Conservation (phyloP, 1,284 basidiomycete genomes). For the Sanguinoderma infundibulare region DNA sequence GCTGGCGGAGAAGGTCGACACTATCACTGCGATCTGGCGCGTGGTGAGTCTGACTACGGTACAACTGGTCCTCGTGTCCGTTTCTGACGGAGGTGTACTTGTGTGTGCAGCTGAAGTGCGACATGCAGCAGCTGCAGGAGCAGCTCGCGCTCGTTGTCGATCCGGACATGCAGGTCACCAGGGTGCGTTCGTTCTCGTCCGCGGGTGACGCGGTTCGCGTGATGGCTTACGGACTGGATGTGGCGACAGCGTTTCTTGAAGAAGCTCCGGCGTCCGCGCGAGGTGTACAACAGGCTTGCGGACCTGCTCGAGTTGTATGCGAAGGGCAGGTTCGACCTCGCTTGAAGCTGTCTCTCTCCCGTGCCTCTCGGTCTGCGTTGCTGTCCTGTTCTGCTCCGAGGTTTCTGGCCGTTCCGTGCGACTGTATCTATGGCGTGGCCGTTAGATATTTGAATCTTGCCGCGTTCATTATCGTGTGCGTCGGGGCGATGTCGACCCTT, state of each 20-base stretch:
- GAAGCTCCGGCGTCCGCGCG: slow-evolving; percentile 7
- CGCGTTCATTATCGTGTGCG: too few relatives aligned
- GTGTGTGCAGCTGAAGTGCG: slow-evolving; percentile 7
- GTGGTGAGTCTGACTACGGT: not conserved
- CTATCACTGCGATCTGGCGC: not conserved
- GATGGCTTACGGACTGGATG: not conserved
- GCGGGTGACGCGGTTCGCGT: not conserved
- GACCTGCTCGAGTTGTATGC: slow-evolving; percentile 8
- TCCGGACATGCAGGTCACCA: slow-evolving; percentile 6
- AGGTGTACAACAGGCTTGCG: slow-evolving; percentile 4
- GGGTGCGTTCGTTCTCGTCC: not conserved
- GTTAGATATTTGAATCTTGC: too few relatives aligned
- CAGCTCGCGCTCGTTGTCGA: slow-evolving; percentile 7
- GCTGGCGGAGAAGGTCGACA: not conserved
- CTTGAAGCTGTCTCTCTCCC: too few relatives aligned
- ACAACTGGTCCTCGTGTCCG: not conserved
- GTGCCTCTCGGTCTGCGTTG: too few relatives aligned
- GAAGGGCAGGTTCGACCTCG: not conserved
- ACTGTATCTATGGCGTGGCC: too few relatives aligned
- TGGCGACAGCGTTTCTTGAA: slow-evolving; percentile 3
- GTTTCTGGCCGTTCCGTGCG: too few relatives aligned
- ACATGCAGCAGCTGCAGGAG: slow-evolving; percentile 7
- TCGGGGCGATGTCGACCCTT: too few relatives aligned
- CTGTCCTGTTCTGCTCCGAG: too few relatives aligned
- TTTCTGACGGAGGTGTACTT: too few relatives aligned